Percentiles rank a stretch among this genome's conserved stretches.
Conservation (phyloP, 805 yeast species). For the Cyberlindnera euphorbiiphila region DNA sequence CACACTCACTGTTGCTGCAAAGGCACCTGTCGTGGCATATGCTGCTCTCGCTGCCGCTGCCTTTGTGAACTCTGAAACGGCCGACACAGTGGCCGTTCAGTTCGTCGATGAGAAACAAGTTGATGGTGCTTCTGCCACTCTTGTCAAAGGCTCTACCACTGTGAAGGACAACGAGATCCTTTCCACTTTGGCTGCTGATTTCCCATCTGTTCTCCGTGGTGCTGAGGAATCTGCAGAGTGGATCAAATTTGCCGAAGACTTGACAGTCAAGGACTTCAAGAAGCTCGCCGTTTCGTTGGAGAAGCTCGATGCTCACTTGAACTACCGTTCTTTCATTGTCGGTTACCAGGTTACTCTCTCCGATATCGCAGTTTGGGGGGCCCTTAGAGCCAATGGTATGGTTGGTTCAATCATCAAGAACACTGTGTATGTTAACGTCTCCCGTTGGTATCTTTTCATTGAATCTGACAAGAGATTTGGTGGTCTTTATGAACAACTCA, state of each 20-base stretch:
- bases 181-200: constrained; percentile 45
- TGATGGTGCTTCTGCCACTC: constrained; percentile 44
- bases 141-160: constrained; percentile 41
- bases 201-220: constrained; percentile 40
- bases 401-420: constrained; percentile 88
- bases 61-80: constrained; percentile 53
- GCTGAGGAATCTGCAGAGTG: constrained; percentile 49
- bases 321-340: constrained; percentile 73
- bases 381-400: constrained; percentile 85
- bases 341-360: constrained; percentile 70
- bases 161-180: constrained; percentile 43
- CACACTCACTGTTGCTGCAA: constrained; percentile 69
- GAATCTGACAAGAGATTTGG: constrained; percentile 68
- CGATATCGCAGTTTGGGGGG: constrained; percentile 92
- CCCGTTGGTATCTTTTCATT: constrained; percentile 88
- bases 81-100: constrained; percentile 52
- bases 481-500: constrained; percentile 59
- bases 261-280: constrained; percentile 84
- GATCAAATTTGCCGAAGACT: constrained; percentile 63
- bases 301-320: constrained; percentile 75
- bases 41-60: constrained; percentile 75
- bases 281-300: constrained; percentile 75
- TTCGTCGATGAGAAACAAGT: constrained; percentile 71
- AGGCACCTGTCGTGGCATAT: constrained; percentile 81
- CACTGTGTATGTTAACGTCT: constrained; percentile 76